Percentiles rank a stretch among this genome's conserved stretches.
Evolutionary conservation across 2,329 filamentous ascomycete species (phyloP).

Genomic region (Diaporthe ampelina): DNA sequence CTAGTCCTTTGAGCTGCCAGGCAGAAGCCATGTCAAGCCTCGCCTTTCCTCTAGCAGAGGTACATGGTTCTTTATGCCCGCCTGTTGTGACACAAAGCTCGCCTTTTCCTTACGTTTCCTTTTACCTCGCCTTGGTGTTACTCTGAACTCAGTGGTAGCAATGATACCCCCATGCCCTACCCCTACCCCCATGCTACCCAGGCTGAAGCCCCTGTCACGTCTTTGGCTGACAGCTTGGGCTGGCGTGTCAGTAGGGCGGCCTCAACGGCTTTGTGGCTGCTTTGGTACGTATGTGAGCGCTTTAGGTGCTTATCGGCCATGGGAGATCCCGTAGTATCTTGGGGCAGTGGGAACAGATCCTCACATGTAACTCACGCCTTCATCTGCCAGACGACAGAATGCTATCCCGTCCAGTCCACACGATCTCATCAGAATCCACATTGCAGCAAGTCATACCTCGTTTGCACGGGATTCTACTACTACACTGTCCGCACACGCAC

Average conservation of each 20-base stretch:
- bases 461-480: constrained; percentile 31
- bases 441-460: constrained; percentile 19
- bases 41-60: neutral
- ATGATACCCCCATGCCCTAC: constrained; percentile 14
- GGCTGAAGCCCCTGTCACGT: constrained; percentile 4
- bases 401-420: neutral
- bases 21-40: constrained; percentile 29
- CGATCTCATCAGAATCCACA: neutral
- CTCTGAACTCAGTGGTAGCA: constrained; percentile 3
- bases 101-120: constrained; percentile 19
- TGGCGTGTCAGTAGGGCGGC: constrained; percentile 2
- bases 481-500: constrained; percentile 44
- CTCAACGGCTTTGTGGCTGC: constrained; percentile 25
- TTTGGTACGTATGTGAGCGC: constrained; percentile 13
- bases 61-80: constrained; percentile 17
- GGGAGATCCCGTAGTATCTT: neutral
- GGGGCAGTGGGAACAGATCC: neutral
- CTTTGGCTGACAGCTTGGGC: constrained; percentile 5
- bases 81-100: constrained; percentile 26
- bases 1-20: constrained; percentile 17
- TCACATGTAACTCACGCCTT: neutral
- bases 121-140: constrained; percentile 4
- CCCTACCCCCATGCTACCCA: constrained; percentile 16
- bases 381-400: constrained; percentile 13
- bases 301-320: neutral